A percentile compares a stretch with the other conserved stretches of the same genome.
phyloP scores from a whole-genome alignment of 2,329 filamentous ascomycete species.

The Paradendryphiella salina region DNA sequence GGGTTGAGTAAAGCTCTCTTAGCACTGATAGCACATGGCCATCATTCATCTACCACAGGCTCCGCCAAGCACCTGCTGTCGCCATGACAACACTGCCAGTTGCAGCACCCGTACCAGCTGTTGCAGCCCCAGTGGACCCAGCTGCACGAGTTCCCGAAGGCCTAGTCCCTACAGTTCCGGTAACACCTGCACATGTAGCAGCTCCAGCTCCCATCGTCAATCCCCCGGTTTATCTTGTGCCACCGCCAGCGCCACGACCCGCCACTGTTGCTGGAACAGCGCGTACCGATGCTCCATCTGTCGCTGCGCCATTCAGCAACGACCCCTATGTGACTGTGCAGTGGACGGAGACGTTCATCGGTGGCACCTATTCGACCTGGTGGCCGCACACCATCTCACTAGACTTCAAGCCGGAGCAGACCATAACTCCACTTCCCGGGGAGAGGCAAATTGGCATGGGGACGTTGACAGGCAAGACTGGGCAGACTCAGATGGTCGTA shows the following conservation, averaged over 20 bases:
- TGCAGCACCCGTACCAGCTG: conserved; percentile 1
- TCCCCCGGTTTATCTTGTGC: conserved; percentile 6
- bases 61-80: conserved; percentile 17
- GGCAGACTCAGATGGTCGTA: conserved; percentile 33
- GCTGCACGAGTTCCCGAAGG: no score
- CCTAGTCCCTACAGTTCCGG: not conserved
- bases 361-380: conserved; percentile 37
- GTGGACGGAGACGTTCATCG: conserved; percentile 42
- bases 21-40: not conserved
- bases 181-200: conserved; percentile 1
- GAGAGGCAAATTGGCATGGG: conserved; percentile 43
- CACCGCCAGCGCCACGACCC: no score
- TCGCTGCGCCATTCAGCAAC: conserved; percentile 7
- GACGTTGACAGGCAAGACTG: conserved; percentile 37
- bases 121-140: not conserved
- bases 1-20: conserved; percentile 2
- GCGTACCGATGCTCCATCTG: not conserved
- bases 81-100: not conserved
- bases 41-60: conserved; percentile 12
- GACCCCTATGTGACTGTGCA: conserved; percentile 34
- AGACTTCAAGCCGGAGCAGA: conserved; percentile 26
- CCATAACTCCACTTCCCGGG: conserved; percentile 30
- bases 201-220: conserved; percentile 3
- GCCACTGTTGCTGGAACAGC: not conserved
- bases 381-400: conserved; percentile 36